Evolutionary conservation across 148 eudicot species (phyloP).

Genomic region (Diospyros lotus): DNA sequence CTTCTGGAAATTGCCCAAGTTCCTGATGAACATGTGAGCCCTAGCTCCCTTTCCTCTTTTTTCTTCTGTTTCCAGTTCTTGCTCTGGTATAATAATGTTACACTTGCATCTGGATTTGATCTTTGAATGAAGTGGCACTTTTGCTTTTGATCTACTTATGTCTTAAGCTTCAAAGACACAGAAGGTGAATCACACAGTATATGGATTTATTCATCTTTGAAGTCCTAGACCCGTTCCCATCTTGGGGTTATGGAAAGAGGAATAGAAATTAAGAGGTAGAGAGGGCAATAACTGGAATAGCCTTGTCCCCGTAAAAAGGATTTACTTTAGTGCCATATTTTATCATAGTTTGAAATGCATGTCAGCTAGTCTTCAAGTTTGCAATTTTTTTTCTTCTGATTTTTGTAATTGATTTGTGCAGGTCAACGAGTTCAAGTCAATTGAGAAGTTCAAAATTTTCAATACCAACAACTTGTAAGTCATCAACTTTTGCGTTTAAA

Average conservation of each 20-base stretch:
- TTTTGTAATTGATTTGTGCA: constrained; percentile 30
- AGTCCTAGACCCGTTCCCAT: background rate
- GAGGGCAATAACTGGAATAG: background rate
- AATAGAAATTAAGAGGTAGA: background rate
- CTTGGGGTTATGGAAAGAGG: background rate
- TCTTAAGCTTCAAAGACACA: background rate
- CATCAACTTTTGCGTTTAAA: constrained; percentile 1
- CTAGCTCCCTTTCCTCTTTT: background rate
- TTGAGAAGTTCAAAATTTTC: constrained; percentile 99
- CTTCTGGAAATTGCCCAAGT: constrained; percentile 97
- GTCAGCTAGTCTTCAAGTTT: background rate
- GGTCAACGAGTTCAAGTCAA: constrained; percentile 95
- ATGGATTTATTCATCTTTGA: background rate
- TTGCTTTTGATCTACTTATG: background rate
- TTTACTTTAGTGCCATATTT: background rate
- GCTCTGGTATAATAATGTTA: background rate
- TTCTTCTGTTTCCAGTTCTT: background rate
- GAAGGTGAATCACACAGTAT: no score
- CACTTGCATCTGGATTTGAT: background rate
- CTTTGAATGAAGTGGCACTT: background rate
- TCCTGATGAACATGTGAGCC: constrained; percentile 86
- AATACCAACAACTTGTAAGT: constrained; percentile 98
- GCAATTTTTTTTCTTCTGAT: constrained; percentile 4
- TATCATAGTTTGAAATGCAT: background rate
- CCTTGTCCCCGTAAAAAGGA: no score